phyloP scores from a whole-genome alignment of 2,329 filamentous ascomycete genomes.

The Curvularia hawaiiensis region DNA sequence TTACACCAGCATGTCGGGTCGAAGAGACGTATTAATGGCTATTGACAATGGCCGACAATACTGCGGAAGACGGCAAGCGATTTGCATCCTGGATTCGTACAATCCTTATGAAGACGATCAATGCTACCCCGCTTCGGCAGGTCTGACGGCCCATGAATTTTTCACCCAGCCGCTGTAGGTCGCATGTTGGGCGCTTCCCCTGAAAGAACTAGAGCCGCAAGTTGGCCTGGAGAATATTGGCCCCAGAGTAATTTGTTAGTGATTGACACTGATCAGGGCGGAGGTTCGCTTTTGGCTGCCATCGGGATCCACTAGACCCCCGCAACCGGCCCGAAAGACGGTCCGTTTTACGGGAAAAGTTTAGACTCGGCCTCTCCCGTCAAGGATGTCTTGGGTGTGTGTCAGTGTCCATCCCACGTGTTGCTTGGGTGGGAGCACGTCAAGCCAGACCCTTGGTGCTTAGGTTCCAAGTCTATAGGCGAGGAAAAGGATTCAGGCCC shows the following conservation, averaged over 20 bases:
- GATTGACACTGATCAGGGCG: neutral
- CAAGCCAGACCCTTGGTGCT: neutral
- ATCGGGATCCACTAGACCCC: neutral
- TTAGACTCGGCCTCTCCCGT: conserved; percentile 7
- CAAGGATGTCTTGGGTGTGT: neutral
- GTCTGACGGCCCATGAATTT: neutral
- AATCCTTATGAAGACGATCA: neutral
- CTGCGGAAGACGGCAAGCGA: neutral
- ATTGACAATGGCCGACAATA: neutral
- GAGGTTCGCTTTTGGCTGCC: neutral
- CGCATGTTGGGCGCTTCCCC: neutral
- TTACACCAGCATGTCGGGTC: conserved; percentile 3
- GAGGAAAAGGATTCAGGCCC: neutral
- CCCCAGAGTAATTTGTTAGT: neutral
- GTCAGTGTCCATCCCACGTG: conserved; percentile 3
- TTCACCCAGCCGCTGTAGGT: neutral
- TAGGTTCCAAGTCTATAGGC: neutral
- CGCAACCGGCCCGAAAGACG: conserved; percentile 4
- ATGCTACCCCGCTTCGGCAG: neutral
- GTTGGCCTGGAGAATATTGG: neutral
- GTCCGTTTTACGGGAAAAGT: conserved; percentile 3
- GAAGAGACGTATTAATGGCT: conserved; percentile 6
- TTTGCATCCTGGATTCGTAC: neutral
- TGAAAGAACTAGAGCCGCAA: neutral
- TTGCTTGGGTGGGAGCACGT: neutral